A percentile compares a stretch with the other conserved stretches of the same genome.
These are phyloP conservation scores for Sugiyamaella chiloensis DNA, from an alignment of 805 yeast genomes.

Conservation along the genomic window DNA sequence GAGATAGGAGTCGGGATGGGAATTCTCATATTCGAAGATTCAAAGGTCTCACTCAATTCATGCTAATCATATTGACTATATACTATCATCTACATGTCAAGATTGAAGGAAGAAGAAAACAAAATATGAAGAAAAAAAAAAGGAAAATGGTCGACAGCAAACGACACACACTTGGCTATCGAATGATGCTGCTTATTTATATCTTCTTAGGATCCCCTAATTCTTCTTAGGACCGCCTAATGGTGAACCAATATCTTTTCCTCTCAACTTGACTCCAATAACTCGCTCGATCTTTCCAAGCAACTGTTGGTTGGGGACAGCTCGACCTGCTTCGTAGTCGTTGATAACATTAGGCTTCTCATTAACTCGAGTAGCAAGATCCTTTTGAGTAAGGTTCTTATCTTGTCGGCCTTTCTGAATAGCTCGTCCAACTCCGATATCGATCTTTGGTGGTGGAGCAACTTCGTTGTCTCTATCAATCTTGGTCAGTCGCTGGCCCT, in stretches of 20 bases:
- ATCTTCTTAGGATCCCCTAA: constrained; percentile 13
- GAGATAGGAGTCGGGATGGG: too few species aligned
- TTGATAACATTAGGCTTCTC: constrained; percentile 94
- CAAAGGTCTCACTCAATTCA: too few species aligned
- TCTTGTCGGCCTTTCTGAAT: constrained; percentile 83
- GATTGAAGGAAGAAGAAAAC: too few species aligned
- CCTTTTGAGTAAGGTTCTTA: constrained; percentile 89
- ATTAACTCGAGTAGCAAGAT: constrained; percentile 89
- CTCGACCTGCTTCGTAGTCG: constrained; percentile 96
- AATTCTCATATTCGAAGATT: too few species aligned
- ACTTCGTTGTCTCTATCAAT: constrained; percentile 92
- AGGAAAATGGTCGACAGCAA: too few species aligned
- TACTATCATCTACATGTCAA: too few species aligned
- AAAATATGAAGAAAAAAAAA: too few species aligned
- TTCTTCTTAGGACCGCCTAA: constrained; percentile 49
- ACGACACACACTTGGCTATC: too few species aligned
- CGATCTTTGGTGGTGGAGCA: constrained; percentile 87
- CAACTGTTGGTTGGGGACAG: constrained; percentile 93
- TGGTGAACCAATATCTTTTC: constrained; percentile 92
- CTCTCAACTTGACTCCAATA: constrained; percentile 91
- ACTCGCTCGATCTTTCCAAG: constrained; percentile 91
- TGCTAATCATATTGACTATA: too few species aligned
- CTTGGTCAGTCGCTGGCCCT: constrained; percentile 92
- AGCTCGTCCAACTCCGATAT: constrained; percentile 79
- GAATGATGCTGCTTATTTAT: too few species aligned